Conservation (phyloP, 495 filamentous ascomycete species). For the Rusavskia elegans region DNA sequence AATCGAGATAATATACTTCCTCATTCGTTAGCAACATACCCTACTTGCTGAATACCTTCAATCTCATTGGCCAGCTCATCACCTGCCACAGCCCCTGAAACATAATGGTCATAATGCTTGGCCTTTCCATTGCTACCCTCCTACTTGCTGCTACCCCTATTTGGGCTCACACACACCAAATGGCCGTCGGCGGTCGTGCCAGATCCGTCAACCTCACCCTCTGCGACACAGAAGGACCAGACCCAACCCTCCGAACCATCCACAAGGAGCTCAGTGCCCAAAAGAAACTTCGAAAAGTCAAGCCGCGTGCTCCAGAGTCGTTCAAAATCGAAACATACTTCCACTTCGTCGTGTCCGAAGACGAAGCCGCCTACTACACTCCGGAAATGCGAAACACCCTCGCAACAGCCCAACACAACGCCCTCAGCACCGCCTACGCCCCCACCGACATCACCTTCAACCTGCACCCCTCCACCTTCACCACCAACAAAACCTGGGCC, state of each 20-base stretch:
- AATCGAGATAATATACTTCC: too few relatives aligned
- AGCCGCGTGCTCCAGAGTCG: background rate
- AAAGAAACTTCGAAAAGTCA: background rate
- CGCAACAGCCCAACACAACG: slow-evolving; percentile 26
- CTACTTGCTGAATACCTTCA: too few relatives aligned
- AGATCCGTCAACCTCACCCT: background rate
- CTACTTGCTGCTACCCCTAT: background rate
- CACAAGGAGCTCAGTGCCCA: background rate
- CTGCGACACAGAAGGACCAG: background rate
- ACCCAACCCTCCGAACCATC: slow-evolving; percentile 1
- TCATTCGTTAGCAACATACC: too few relatives aligned
- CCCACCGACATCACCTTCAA: slow-evolving; percentile 33
- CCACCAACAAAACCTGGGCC: slow-evolving; percentile 54
- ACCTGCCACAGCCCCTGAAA: too few relatives aligned
- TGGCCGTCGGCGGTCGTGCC: background rate
- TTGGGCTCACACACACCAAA: background rate
- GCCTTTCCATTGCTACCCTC: background rate
- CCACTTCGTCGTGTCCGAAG: slow-evolving; percentile 28
- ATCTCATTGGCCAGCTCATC: too few relatives aligned
- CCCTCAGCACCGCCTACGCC: slow-evolving; percentile 27
- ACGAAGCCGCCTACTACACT: slow-evolving; percentile 12
- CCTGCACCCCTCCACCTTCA: slow-evolving; percentile 53
- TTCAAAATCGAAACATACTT: slow-evolving; percentile 29
- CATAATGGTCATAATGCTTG: background rate
- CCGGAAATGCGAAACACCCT: slow-evolving; percentile 23